phyloP scores from a whole-genome alignment of 2,329 filamentous ascomycete genomes.

The Fusarium miscanthi region DNA sequence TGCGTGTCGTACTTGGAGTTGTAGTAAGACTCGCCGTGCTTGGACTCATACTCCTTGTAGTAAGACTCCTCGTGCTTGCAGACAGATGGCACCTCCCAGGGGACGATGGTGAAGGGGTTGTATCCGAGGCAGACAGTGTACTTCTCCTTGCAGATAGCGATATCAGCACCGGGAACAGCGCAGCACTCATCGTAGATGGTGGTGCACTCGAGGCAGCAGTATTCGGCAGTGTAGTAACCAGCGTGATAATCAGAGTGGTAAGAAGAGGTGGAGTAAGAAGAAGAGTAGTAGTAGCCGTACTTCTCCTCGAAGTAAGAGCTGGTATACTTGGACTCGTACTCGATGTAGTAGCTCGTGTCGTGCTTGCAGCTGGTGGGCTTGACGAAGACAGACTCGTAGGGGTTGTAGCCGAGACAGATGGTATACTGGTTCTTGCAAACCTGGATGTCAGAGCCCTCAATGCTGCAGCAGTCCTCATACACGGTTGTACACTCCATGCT shows the following conservation, averaged over 20 bases:
- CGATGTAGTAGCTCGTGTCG: slow-evolving; percentile 23
- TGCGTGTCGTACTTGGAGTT: slow-evolving; percentile 15
- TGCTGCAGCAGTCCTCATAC: slow-evolving; percentile 26
- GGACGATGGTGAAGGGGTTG: slow-evolving; percentile 11
- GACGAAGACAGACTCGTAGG: slow-evolving; percentile 6
- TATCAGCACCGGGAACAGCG: slow-evolving; percentile 2
- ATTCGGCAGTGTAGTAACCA: slow-evolving; percentile 32
- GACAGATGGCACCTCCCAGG: slow-evolving; percentile 13
- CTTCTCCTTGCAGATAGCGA: slow-evolving; percentile 14
- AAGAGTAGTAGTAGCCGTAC: slow-evolving; percentile 10
- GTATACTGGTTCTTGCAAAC: slow-evolving; percentile 23
- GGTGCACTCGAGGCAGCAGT: slow-evolving; percentile 31
- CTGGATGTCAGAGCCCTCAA: slow-evolving; percentile 2
- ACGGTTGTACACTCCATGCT: slow-evolving; percentile 22
- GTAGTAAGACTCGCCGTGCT: slow-evolving; percentile 13
- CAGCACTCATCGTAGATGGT: slow-evolving; percentile 33
- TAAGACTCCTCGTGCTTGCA: slow-evolving; percentile 34
- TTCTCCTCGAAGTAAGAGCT: slow-evolving; percentile 13
- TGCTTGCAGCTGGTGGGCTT: slow-evolving; percentile 29
- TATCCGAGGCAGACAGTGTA: slow-evolving; percentile 33
- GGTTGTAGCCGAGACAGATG: slow-evolving; percentile 31
- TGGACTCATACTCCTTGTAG: slow-evolving; percentile 18
- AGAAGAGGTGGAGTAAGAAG: neutral
- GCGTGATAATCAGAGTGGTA: slow-evolving; percentile 1
- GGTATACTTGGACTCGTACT: slow-evolving; percentile 24